These are phyloP conservation scores for Cupressus sempervirens DNA, from an alignment of 75 land plant genomes.

Conservation along the genomic window DNA sequence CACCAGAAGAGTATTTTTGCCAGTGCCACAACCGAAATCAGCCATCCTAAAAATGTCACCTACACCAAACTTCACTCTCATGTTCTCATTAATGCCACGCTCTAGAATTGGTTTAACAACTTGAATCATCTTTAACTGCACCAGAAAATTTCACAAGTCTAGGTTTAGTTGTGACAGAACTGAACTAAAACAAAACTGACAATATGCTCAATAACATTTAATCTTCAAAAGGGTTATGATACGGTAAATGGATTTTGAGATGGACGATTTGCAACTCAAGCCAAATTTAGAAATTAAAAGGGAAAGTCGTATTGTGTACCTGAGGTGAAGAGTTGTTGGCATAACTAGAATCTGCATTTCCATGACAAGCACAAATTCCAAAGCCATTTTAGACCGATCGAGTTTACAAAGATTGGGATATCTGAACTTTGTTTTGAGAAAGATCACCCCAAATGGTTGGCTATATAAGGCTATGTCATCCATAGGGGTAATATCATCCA, in stretches of 20 bases:
- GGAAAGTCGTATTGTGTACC: neutral
- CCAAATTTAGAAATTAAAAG: too few species aligned
- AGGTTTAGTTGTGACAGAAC: neutral
- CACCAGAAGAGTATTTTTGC: constrained; percentile 35
- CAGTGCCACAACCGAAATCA: constrained; percentile 45
- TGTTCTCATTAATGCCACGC: constrained; percentile 5
- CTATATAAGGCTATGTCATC: too few species aligned
- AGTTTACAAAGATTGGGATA: too few species aligned
- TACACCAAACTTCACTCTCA: neutral
- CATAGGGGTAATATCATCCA: too few species aligned
- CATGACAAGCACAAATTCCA: neutral
- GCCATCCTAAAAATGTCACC: constrained; percentile 19
- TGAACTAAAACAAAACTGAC: too few species aligned
- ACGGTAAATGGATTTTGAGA: too few species aligned
- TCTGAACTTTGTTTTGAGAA: too few species aligned
- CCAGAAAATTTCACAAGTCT: neutral
- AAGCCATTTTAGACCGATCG: too few species aligned
- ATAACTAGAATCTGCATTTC: constrained; percentile 22
- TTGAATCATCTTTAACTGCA: neutral
- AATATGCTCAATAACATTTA: too few species aligned
- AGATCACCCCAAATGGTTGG: too few species aligned
- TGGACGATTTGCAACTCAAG: too few species aligned
- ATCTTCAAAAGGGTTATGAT: neutral
- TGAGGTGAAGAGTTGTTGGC: constrained; percentile 10
- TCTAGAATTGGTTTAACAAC: constrained; percentile 10